Base-by-base conservation (phyloP, 768 basidiomycete species). In the Pleurotus pulmonarius region DNA sequence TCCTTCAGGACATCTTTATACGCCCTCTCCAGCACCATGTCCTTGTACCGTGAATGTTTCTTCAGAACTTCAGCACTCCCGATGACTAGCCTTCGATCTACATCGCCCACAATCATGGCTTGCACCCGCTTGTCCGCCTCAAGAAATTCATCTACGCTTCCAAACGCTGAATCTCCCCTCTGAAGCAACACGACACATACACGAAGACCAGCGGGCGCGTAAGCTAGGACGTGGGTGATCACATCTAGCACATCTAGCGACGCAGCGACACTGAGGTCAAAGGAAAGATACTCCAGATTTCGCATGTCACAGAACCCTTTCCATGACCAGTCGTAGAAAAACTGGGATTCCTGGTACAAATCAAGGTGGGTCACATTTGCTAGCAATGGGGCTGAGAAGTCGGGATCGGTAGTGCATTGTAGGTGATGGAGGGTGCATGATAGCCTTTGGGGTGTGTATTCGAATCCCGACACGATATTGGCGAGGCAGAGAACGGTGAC, bases 1-100 rank as follows among this genome's bases (percentile, higher is more conserved):
- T 61, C 59, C 53, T 58, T 61, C 54, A 61, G 2, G 8, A 61
- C 34, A 16, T 49, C 60, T 16, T 61, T 48, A 29, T 61, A 58
- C 8, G 57, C 47, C 38, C 55, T 46, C 5, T 58, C 54, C 13
- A 60, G 41, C 12, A 61, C 44, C 34, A 52, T 29, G 4, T 55
- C 57, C 7, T 41, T 49, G 18, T 44, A 58, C 9, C 49, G 15
- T 8, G 43, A 43, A 40, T 52, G 44, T n/a, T 26, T 44, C 39
- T 49, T 53, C 29, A 60, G 34, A 24, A 37, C 12, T 45, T 44
- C 44, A 22, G 49, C 57, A 34, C 7, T 56, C 56, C 3, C 52
- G n/a, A 24, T 56, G 57, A 41, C 41, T 46, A 60, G 11, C 49
- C 43, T 44, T 47, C 34, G 41, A 58, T 58, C 22, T 43, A 54